Evolutionary conservation across 1,284 basidiomycete genomes (phyloP).

Genomic region (Cutaneotrichosporon sp.): DNA sequence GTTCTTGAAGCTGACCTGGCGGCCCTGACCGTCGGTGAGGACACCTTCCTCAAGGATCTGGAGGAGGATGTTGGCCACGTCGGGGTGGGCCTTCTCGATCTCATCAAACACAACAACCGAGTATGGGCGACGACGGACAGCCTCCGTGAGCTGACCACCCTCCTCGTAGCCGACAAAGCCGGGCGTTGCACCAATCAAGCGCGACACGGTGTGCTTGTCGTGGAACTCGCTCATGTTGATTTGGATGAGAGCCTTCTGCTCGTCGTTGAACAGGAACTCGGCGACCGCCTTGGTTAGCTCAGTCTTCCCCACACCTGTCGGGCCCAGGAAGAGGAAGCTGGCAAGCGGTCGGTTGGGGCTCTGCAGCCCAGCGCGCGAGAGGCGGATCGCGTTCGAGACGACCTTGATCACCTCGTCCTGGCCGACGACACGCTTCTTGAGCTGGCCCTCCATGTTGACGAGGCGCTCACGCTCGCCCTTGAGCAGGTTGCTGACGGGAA

Average conservation of each 20-base stretch:
- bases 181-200: constrained; percentile 84
- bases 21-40: constrained; percentile 65
- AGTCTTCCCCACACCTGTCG: constrained; percentile 73
- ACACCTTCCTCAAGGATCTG: constrained; percentile 91
- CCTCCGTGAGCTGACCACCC: constrained; percentile 76
- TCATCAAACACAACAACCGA: constrained; percentile 63
- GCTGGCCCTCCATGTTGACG: constrained; percentile 84
- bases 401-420: constrained; percentile 79
- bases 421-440: constrained; percentile 75
- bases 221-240: constrained; percentile 94
- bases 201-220: constrained; percentile 83
- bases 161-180: constrained; percentile 94
- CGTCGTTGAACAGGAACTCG: constrained; percentile 81
- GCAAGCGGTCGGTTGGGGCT: constrained; percentile 82
- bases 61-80: constrained; percentile 85
- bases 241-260: constrained; percentile 77
- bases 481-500: constrained; percentile 82
- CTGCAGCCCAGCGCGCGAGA: constrained; percentile 85
- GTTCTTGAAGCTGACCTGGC: constrained; percentile 60
- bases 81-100: constrained; percentile 85
- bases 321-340: constrained; percentile 84
- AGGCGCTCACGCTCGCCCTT: constrained; percentile 87
- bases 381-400: constrained; percentile 81
- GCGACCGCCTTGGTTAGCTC: constrained; percentile 85
- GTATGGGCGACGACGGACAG: constrained; percentile 70